Evolutionary conservation across 1,284 basidiomycete species (phyloP), one percentile per base, ranked within the genome.

Genomic region (Vanrija humicola): DNA sequence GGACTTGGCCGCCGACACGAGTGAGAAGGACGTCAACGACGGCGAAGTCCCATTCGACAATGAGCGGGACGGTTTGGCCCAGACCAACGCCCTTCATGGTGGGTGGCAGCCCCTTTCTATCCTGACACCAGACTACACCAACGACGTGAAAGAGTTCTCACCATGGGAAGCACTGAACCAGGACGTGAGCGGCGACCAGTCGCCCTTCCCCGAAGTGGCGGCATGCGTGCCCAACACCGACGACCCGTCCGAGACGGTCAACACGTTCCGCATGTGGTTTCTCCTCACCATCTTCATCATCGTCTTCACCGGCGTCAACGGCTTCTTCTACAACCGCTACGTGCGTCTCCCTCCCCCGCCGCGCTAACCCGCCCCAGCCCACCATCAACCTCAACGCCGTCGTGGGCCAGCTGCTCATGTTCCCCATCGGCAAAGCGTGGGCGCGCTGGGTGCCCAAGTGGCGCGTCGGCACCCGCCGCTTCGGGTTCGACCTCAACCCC

Each of bases 241-340:
- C 48, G 62, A 65, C 44, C 62, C 65, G 1, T 57, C 43, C 6
- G 50, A 61, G n/a, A 18, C n/a, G 21, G 42, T 43, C 42, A 43
- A 43, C 12, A 42, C 39, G 6, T 21, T 43, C 12, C 42, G 42
- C 19, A 58, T 56, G 3, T 64, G 63, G 63, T 56, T 64, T 19
- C 54, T 64, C n/a, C 39, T 61, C 10, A 65, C 79, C 34, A 63
- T 81, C 15, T 84, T 67, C 59, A 69, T 59, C 44, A 52, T 56
- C 43, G 47, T 51, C 25, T 85, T 80, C 72, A 90, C 89, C 85
- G 80, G 86, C 56, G 75, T 90, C 44, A 89, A 89, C 44, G 77
- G 81, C 28, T 59, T 62, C 64, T 86, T 61, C 77, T 50, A 54
- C 12, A 50, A 60, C 5, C 43, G 63, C 46, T 64, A 62, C 43